Conservation (phyloP, 2,329 filamentous ascomycete genomes). For the Colletotrichum musicola region DNA sequence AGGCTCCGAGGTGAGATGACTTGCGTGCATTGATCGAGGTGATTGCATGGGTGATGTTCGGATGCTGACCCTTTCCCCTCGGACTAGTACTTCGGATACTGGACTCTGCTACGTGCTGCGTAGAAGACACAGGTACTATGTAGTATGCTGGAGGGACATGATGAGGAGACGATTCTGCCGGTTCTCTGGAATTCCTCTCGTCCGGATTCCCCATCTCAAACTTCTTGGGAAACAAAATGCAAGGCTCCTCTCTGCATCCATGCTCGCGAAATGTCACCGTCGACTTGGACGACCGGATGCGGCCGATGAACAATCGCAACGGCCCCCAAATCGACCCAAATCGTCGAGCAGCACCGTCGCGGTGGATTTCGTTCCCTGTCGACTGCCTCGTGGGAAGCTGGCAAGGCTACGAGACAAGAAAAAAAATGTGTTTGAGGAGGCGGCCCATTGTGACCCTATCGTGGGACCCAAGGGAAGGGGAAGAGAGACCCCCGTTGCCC, state of each 20-base stretch:
- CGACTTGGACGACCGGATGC: not conserved
- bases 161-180: too few species aligned
- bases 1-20: not conserved
- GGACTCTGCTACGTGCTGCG: too few species aligned
- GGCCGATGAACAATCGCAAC: not conserved
- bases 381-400: constrained; percentile 32
- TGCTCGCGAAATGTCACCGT: constrained; percentile 8
- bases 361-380: constrained; percentile 26
- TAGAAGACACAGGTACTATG: not conserved
- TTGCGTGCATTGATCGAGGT: not conserved
- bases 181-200: not conserved
- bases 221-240: constrained; percentile 2
- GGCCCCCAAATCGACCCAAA: constrained; percentile 25
- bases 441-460: constrained; percentile 21
- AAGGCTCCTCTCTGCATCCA: constrained; percentile 4
- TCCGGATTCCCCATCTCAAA: not conserved
- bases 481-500: constrained; percentile 16
- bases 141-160: not conserved
- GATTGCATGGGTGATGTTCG: too few species aligned
- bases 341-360: not conserved
- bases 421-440: constrained; percentile 20
- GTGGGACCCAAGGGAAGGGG: constrained; percentile 4
- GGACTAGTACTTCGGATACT: not conserved
- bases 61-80: not conserved
- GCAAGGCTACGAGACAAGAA: constrained; percentile 11